Evolutionary conservation across 257 asterid genomes (phyloP).

Genomic region (Rubia yunnanensis): DNA sequence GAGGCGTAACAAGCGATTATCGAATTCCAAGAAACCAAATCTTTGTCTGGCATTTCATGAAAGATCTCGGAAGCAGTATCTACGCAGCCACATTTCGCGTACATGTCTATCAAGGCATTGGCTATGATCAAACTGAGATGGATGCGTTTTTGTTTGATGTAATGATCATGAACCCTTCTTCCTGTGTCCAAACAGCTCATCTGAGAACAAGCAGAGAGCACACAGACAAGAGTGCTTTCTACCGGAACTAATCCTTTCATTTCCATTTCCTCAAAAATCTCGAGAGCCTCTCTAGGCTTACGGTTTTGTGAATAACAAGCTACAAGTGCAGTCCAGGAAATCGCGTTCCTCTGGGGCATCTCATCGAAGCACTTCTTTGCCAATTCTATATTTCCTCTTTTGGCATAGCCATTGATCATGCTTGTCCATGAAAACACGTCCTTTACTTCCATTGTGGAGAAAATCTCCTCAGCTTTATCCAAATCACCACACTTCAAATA

Average conservation of each 20-base stretch:
- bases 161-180: conserved; percentile 32
- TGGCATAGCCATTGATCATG: conserved; percentile 61
- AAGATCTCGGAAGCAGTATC: conserved; percentile 45
- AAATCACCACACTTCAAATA: conserved; percentile 57
- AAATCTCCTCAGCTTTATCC: conserved; percentile 43
- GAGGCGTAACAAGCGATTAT: conserved; percentile 65
- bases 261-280: conserved; percentile 53
- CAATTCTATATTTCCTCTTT: conserved; percentile 50
- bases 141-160: conserved; percentile 30
- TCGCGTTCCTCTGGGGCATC: conserved; percentile 58
- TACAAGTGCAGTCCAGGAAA: conserved; percentile 79
- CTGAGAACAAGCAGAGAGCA: conserved; percentile 78
- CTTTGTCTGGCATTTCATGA: conserved; percentile 39
- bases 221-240: conserved; percentile 59
- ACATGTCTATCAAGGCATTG: conserved; percentile 62
- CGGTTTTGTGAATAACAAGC: conserved; percentile 67
- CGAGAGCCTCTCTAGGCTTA: conserved; percentile 54
- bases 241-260: conserved; percentile 35
- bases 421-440: conserved; percentile 79
- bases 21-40: conserved; percentile 66
- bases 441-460: conserved; percentile 42
- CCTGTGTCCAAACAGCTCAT: conserved; percentile 48
- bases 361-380: conserved; percentile 49
- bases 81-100: conserved; percentile 61
- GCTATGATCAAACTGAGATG: conserved; percentile 40